Conservation (phyloP, 805 yeast species). For the Candida sphagnicola region DNA sequence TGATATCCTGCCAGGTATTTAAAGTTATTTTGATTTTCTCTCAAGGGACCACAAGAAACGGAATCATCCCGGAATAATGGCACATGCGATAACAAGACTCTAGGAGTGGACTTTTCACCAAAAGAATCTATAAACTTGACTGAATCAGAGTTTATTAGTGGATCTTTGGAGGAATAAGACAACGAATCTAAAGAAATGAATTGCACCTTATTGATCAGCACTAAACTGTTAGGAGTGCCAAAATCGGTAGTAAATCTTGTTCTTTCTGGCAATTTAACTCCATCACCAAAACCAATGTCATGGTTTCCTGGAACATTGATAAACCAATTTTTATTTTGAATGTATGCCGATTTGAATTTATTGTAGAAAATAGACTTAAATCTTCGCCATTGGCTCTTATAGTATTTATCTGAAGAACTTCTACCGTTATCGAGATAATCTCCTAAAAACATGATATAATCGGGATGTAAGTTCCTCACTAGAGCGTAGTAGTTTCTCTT, state of each 20-base stretch:
- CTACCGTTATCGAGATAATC: conserved; percentile 43
- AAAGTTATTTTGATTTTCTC: conserved; percentile 54
- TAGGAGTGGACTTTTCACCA: conserved; percentile 36
- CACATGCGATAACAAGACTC: conserved; percentile 78
- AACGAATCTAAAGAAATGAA: conserved; percentile 65
- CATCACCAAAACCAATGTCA: conserved; percentile 88
- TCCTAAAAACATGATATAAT: conserved; percentile 37
- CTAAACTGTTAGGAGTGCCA: conserved; percentile 27
- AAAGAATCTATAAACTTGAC: conserved; percentile 44
- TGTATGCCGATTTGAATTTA: conserved; percentile 13
- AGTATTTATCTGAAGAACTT: conserved; percentile 28
- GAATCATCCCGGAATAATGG: conserved; percentile 73
- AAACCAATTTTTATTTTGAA: conserved; percentile 23
- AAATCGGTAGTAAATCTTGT: conserved; percentile 26
- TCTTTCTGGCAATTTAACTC: conserved; percentile 42
- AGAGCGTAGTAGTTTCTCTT: conserved; percentile 34
- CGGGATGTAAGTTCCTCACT: conserved; percentile 28
- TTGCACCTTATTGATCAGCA: conserved; percentile 27
- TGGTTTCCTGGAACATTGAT: conserved; percentile 79
- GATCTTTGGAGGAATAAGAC: conserved; percentile 58
- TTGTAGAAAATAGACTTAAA: conserved; percentile 29
- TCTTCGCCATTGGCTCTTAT: conserved; percentile 21
- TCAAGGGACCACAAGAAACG: conserved; percentile 67
- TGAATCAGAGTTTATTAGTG: conserved; percentile 46
- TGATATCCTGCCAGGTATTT: conserved; percentile 71